phyloP scores from a whole-genome alignment of 2,329 filamentous ascomycete species.

The Cytospora schulzeri region DNA sequence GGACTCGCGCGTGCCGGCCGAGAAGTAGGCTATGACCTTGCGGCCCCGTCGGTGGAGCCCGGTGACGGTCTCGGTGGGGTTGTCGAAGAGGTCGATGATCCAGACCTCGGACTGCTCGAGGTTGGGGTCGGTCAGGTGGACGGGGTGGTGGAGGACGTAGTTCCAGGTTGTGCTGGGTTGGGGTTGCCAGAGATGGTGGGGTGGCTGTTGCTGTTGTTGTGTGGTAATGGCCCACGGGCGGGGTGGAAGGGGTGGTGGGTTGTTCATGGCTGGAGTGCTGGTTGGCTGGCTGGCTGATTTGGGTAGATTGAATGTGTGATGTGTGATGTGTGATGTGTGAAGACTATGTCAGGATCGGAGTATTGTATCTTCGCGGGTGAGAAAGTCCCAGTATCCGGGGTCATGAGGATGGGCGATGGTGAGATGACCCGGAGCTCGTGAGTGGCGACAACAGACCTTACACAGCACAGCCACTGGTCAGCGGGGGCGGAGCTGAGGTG shows the following conservation, averaged over 20 bases:
- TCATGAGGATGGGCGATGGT: not conserved
- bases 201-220: not conserved
- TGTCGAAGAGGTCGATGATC: conserved; percentile 28
- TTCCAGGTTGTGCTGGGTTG: conserved; percentile 21
- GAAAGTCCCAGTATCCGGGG: not conserved
- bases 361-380: not conserved
- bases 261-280: not conserved
- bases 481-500: too few species aligned
- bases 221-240: conserved; percentile 18
- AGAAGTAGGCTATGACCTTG: conserved; percentile 66
- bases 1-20: conserved; percentile 60
- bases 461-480: too few species aligned
- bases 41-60: conserved; percentile 49
- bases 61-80: conserved; percentile 38
- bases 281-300: not conserved
- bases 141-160: conserved; percentile 26
- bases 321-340: not conserved
- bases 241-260: conserved; percentile 23
- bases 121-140: conserved; percentile 15
- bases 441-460: too few species aligned
- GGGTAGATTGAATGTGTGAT: not conserved
- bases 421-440: not conserved
- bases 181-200: conserved; percentile 24
- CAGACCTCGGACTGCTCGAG: conserved; percentile 22
- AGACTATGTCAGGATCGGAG: not conserved